phyloP scores from a whole-genome alignment of 495 filamentous ascomycete genomes.

The Neurospora tetrasperma region DNA sequence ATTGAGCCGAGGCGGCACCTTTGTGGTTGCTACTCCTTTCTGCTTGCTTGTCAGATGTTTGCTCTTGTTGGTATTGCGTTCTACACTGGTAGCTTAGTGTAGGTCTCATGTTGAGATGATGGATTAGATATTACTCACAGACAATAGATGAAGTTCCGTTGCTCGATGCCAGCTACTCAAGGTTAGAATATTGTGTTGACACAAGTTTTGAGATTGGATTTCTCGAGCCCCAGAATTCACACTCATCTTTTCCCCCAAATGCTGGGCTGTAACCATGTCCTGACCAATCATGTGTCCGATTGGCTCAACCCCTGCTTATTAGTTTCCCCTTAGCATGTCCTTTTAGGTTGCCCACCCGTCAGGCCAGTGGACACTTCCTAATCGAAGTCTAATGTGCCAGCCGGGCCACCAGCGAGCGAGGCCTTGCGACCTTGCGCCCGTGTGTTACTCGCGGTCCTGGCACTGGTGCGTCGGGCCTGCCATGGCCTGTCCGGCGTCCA shows the following conservation, averaged over 20 bases:
- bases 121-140: background rate
- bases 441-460: background rate
- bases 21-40: background rate
- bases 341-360: conserved; percentile 4
- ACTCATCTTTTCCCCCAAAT: background rate
- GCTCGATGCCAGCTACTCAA: background rate
- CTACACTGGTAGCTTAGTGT: background rate
- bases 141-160: background rate
- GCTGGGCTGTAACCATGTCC: background rate
- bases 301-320: conserved; percentile 12
- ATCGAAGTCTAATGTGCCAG: conserved; percentile 9
- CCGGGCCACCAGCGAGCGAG: background rate
- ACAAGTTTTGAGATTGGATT: conserved; percentile 1
- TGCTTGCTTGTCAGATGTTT: background rate
- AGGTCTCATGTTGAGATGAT: background rate
- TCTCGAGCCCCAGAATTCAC: conserved; percentile 2
- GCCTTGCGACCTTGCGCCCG: background rate
- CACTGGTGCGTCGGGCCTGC: background rate
- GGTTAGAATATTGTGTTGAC: background rate
- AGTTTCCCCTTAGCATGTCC: conserved; percentile 14
- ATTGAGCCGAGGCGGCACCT: background rate
- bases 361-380: conserved; percentile 6
- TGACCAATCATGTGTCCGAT: conserved; percentile 14
- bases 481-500: background rate
- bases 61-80: background rate